Evolutionary conservation across 2,329 filamentous ascomycete genomes (phyloP).

Genomic region (Verruconis gallopava): DNA sequence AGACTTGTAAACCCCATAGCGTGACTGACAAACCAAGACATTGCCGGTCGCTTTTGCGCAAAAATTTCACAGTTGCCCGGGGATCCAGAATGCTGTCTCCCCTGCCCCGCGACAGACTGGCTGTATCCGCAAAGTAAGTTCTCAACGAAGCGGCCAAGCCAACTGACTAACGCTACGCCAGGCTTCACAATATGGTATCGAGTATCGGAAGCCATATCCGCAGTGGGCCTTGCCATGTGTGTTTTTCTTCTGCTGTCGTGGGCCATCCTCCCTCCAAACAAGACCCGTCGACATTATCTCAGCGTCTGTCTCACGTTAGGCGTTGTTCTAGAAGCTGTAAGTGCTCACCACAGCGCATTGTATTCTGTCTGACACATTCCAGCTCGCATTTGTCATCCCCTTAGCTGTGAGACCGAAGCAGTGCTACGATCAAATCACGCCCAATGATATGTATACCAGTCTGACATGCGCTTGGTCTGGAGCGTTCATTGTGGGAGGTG

Average conservation of each 20-base stretch:
- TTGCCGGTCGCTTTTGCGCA: slow-evolving; percentile 46
- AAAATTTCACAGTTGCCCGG: slow-evolving; percentile 28
- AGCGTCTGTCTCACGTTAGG: slow-evolving; percentile 74
- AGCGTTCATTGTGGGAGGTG: slow-evolving; percentile 72
- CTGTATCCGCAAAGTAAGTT: slow-evolving; percentile 44
- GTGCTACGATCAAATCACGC: slow-evolving; percentile 84
- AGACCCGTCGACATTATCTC: slow-evolving; percentile 84
- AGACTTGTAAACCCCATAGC: slow-evolving; percentile 1
- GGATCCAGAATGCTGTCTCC: slow-evolving; percentile 63
- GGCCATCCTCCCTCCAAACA: slow-evolving; percentile 67
- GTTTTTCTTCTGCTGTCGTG: slow-evolving; percentile 71
- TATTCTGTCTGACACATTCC: background rate
- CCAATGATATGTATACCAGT: slow-evolving; percentile 77
- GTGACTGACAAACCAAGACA: slow-evolving; percentile 31
- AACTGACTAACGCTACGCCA: too few species aligned
- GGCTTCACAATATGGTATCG: slow-evolving; percentile 45
- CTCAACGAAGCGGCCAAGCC: too few species aligned
- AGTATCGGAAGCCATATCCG: slow-evolving; percentile 71
- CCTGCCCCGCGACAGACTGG: slow-evolving; percentile 80
- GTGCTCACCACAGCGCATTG: slow-evolving; percentile 22
- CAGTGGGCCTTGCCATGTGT: slow-evolving; percentile 58
- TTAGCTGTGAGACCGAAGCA: slow-evolving; percentile 64
- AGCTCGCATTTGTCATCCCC: slow-evolving; percentile 86
- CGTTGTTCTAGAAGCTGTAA: slow-evolving; percentile 66
- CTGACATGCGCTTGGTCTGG: slow-evolving; percentile 79